Base-by-base conservation (phyloP, 2,329 filamentous ascomycete species). In the Colletotrichum sojae region DNA sequence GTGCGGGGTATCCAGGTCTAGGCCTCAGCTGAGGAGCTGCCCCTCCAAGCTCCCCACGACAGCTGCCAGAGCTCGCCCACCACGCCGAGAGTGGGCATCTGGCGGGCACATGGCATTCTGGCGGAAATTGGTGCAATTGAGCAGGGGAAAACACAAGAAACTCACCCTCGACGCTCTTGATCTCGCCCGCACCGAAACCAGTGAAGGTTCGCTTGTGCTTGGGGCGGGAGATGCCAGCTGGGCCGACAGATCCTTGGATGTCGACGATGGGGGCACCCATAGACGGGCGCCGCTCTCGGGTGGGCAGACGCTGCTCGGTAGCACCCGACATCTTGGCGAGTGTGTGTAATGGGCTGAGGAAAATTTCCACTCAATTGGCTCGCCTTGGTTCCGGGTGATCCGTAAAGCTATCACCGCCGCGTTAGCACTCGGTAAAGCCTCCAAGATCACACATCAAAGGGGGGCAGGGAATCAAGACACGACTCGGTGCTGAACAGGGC, bases 191-290 rank as follows among this genome's bases (percentile, higher is more conserved):
- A 40, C 94, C 95, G 78, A 98, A 96, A 9, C 96, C 96, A 10
- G 96, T 99, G 73, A 93, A 93, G n/a, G 95, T 98, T 74, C 96
- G 90, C 86, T 94, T 98, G 85, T 99, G 96, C 84, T 98, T 99
- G 53, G 96, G 96, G 70, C 96, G 89, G 27, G 88, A 90, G 82
- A 92, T 91, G 78, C 97, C 95, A 49, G 91, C 91, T 48, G 94
- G 94, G n/a, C 92, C 92, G 66, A 98, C 90, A 18, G 93, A 91
- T 73, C 94, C 95, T 80, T 93, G 88, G 71, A 98, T 91, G 78
- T 97, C 94, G 72, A 93, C 89, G 74, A 98, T 91, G 54, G 95
- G 95, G 74, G 93, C 93, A 73, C 92, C 90, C 67, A 88, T 91
- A 20, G 94, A 97, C 67, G 93, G 94, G 73, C 89, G 92, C 74